Evolutionary conservation across 306 rosid species (phyloP).

Genomic region (Cicer chorassanicum): DNA sequence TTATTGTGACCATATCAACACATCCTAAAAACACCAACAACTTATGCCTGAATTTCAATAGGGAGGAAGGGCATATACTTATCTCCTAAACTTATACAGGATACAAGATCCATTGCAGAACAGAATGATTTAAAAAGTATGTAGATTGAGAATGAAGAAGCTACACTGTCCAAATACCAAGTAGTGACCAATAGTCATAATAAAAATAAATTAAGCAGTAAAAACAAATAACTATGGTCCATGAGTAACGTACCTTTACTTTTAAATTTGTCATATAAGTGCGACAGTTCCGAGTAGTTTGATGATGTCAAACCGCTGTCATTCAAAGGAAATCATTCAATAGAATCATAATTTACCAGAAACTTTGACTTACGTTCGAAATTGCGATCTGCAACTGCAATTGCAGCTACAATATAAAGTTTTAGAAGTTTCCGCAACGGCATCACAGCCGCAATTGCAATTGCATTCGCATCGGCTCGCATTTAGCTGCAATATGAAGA

Average conservation of each 20-base stretch:
- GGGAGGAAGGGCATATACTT: not conserved
- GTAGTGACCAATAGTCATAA: slow-evolving; percentile 21
- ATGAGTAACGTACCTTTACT: slow-evolving; percentile 63
- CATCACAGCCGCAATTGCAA: too few species aligned
- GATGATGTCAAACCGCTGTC: slow-evolving; percentile 86
- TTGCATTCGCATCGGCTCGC: too few species aligned
- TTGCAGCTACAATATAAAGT: too few species aligned
- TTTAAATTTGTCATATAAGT: slow-evolving; percentile 83
- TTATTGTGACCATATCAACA: slow-evolving; percentile 13
- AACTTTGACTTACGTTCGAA: slow-evolving; percentile 5
- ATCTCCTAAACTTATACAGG: not conserved
- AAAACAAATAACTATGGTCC: slow-evolving; percentile 36
- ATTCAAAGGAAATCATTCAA: slow-evolving; percentile 43
- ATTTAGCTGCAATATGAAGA: too few species aligned
- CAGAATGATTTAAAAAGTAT: slow-evolving; percentile 18
- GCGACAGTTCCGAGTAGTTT: slow-evolving; percentile 90
- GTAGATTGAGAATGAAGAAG: slow-evolving; percentile 42
- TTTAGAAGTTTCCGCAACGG: too few species aligned
- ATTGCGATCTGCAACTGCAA: too few species aligned
- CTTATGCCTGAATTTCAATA: slow-evolving; percentile 13
- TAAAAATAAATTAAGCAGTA: slow-evolving; percentile 10
- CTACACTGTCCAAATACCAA: slow-evolving; percentile 7
- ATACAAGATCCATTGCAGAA: slow-evolving; percentile 15
- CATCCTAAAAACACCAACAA: slow-evolving; percentile 22
- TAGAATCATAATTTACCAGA: slow-evolving; percentile 33